Evolutionary conservation across 768 basidiomycete species (phyloP), one percentile per base, ranked within the genome.

Genomic region (Tricholoma furcatifolium): DNA sequence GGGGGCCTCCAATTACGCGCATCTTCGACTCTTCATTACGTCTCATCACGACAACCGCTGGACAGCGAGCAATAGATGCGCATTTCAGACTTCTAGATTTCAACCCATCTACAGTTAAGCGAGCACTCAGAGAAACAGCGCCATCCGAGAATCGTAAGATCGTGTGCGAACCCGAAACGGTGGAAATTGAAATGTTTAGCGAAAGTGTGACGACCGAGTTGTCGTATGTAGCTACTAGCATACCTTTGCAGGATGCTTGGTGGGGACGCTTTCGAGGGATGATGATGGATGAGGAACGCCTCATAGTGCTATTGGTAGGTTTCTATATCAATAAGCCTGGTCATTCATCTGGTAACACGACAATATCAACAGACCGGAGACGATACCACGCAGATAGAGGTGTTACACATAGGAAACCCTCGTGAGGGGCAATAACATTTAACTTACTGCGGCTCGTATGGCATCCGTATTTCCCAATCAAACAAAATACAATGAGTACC

Each of bases 241-340:
- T 48, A 8, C 47, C 51, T n/a, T 42, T 38, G 3, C 23, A 44
- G 6, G 52, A 58, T 2, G 44, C 50, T 12, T 36, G 50, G 14
- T 4, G 32, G 5, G 62, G 58, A 23, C 24, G 38, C 0, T 72
- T 60, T 50, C 54, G 65, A 32, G 71, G 71, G 1, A 54, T 73
- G 10, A 51, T 77, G 51, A 58, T 75, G 57, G 74, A 75, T 27
- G 75, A 77, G 49, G 70, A 74, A 53, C 65, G 73, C 50, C 46
- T 77, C 8, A 40, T 77, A 11, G 71, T 70, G 8, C 58, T 73
- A 12, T 54, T 54, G 41, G 71, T 73, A 52, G 24, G 69, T 64
- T 11, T 44, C 14, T n/a, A 36, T 51, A 27, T n/a, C n/a, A n/a
- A n/a, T n/a, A 17, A 30, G 35, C 17, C 15, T 23, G 11, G 15